Conservation (phyloP, 805 yeast species). For the Torulaspora quercuum region DNA sequence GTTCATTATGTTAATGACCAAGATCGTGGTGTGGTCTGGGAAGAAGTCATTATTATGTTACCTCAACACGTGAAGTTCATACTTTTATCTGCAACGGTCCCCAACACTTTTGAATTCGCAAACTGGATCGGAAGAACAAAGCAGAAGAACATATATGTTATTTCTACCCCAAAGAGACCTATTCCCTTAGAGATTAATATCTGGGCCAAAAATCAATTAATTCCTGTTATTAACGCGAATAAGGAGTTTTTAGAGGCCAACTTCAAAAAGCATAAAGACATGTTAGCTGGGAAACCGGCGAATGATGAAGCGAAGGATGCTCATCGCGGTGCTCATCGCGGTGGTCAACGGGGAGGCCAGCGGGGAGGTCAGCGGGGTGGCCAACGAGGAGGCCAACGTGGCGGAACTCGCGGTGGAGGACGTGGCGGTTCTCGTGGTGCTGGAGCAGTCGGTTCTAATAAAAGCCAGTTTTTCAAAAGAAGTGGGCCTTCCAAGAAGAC, state of each 20-base stretch:
- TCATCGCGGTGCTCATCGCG: constrained; percentile 35
- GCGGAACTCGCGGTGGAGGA: constrained; percentile 35
- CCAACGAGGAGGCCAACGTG: constrained; percentile 19
- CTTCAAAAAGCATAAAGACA: constrained; percentile 57
- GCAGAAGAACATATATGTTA: constrained; percentile 91
- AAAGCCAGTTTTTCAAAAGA: constrained; percentile 41
- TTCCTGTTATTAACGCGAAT: constrained; percentile 69
- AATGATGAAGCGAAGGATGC: constrained; percentile 45
- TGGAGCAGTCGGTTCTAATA: constrained; percentile 38
- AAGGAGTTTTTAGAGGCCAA: constrained; percentile 65
- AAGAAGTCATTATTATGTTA: constrained; percentile 94
- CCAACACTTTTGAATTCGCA: constrained; percentile 97
- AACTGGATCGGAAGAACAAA: constrained; percentile 98
- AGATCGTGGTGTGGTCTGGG: constrained; percentile 99
- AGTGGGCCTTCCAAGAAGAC: constrained; percentile 77
- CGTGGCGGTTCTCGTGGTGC: constrained; percentile 42
- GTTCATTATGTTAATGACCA: constrained; percentile 97
- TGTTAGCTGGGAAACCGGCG: constrained; percentile 44
- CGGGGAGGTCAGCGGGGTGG: constrained; percentile 33
- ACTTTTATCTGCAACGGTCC: constrained; percentile 92
- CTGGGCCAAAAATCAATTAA: constrained; percentile 75
- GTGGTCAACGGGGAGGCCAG: constrained; percentile 33
- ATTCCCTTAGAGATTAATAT: constrained; percentile 85
- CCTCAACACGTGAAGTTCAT: constrained; percentile 95
- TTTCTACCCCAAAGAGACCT: constrained; percentile 94